Conservation (phyloP, 2,329 filamentous ascomycete species). For the Mariannaea elegans region DNA sequence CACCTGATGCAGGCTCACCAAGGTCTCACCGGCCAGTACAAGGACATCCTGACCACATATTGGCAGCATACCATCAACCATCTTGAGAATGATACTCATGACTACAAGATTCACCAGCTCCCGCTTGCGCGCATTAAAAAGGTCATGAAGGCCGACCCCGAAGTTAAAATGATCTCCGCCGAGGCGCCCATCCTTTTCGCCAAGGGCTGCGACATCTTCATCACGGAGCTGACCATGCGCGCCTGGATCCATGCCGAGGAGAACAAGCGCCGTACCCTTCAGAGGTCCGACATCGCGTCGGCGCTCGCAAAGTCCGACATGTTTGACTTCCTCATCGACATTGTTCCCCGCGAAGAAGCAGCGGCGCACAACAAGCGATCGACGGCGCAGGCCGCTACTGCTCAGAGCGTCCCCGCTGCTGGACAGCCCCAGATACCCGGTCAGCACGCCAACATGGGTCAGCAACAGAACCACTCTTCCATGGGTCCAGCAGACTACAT, state of each 20-base stretch:
- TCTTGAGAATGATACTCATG: conserved; percentile 92
- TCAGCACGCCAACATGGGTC: conserved; percentile 59
- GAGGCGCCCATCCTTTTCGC: conserved; percentile 98
- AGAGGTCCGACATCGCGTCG: conserved; percentile 95
- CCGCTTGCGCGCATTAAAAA: conserved; percentile 99
- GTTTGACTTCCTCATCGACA: conserved; percentile 99
- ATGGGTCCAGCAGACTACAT: conserved; percentile 72
- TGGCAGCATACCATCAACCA: conserved; percentile 99
- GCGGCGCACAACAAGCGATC: conserved; percentile 84
- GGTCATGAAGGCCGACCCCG: conserved; percentile 99
- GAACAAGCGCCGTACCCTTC: conserved; percentile 95
- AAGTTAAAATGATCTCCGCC: conserved; percentile 99
- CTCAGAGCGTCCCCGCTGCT: conserved; percentile 57
- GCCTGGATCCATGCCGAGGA: conserved; percentile 99
- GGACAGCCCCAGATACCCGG: conserved; percentile 62
- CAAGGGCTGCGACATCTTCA: conserved; percentile 99
- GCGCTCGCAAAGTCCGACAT: conserved; percentile 97
- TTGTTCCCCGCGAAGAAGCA: conserved; percentile 95
- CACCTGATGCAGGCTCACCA: conserved; percentile 78
- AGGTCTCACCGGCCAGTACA: conserved; percentile 89
- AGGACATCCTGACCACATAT: conserved; percentile 97
- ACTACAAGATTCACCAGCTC: conserved; percentile 98
- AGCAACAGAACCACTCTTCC: conserved; percentile 64
- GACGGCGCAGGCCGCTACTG: conserved; percentile 58
- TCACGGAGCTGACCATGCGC: conserved; percentile 98